These are phyloP conservation scores for Athelia sp. DNA, from an alignment of 1,284 basidiomycete genomes.

Conservation along the genomic window DNA sequence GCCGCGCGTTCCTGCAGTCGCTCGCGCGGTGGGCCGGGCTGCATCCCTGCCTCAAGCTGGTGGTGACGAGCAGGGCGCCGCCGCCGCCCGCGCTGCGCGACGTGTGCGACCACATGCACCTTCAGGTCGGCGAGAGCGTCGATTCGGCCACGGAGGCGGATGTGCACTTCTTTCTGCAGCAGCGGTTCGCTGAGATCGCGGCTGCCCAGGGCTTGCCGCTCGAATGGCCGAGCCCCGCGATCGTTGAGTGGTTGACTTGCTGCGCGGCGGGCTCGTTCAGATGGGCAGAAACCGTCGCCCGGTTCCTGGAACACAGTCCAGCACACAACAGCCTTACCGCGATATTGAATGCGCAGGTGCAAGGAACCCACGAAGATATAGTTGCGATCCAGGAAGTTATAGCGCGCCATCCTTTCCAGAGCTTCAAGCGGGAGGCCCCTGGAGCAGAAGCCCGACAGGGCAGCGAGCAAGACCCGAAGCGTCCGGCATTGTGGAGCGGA, in stretches of 20 bases:
- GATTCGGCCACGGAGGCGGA: background rate
- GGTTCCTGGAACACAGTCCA: background rate
- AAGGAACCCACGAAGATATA: too few relatives aligned
- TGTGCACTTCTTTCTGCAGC: background rate
- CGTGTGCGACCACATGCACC: background rate
- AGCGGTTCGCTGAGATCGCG: background rate
- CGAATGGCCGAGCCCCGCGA: background rate
- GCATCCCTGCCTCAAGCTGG: background rate
- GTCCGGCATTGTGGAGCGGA: too few relatives aligned
- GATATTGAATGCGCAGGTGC: too few relatives aligned
- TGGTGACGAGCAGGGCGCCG: background rate
- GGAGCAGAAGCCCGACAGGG: too few relatives aligned
- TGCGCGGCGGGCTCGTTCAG: background rate
- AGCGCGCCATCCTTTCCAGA: too few relatives aligned
- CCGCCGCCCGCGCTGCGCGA: background rate
- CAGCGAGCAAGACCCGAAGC: too few relatives aligned
- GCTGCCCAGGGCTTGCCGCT: background rate
- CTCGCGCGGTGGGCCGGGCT: background rate
- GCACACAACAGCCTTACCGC: background rate
- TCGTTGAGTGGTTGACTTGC: background rate
- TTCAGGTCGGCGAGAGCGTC: background rate
- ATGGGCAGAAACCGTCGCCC: background rate
- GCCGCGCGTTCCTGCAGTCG: background rate
- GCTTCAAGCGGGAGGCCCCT: too few relatives aligned
- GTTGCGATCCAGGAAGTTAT: too few relatives aligned